Base-by-base conservation (phyloP, 164 flowering plant genomes). In the Nymphaea thermarum region DNA sequence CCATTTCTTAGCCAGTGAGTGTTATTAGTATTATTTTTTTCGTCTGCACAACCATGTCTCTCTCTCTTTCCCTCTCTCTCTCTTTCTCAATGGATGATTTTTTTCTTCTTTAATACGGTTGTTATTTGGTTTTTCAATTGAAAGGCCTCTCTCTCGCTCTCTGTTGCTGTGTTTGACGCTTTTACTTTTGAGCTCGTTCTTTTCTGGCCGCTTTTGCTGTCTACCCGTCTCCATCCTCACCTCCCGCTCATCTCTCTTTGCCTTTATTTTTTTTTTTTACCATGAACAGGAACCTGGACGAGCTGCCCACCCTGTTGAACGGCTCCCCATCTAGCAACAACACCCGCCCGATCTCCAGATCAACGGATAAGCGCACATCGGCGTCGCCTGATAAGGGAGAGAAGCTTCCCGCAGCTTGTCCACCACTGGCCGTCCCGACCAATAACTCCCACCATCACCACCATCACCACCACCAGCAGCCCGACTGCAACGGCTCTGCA, bases 201-300 rank as follows among this genome's bases (percentile, higher is more conserved):
- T 42, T 60, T 11, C 1, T 41, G 4, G 18, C 43, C 57, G 67
- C 18, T 64, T 51, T 64, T 17, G 8, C 66, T 3, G 47, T 42
- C 6, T 44, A 36, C 62, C 53, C 14, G 55, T 63, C 36, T 43
- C 16, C 36, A 17, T 43, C 42, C 11, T 42, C 55, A 4, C 43
- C 43, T 62, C 18, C 16, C 25, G 4, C 62, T 25, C 36, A 17
- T 16, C 45, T 36, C 47, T 36, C 67, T 8, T 6, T 68, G 60
- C 68, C 45, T 47, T 63, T 57, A 47, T 43, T 41, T 63, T 57
- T 61, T 43, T 41, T 5, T 53, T 14, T 63, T 45, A 44, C 71
- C 53, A 66, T 72, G 72, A 60, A 70, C 74, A 71, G 79, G 68
- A 69, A 60, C 71, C 51, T 62, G 55, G 79, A 79, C 51, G 79